Evolutionary conservation across 805 yeast genomes (phyloP).

Genomic region (Starmera amethionina): DNA sequence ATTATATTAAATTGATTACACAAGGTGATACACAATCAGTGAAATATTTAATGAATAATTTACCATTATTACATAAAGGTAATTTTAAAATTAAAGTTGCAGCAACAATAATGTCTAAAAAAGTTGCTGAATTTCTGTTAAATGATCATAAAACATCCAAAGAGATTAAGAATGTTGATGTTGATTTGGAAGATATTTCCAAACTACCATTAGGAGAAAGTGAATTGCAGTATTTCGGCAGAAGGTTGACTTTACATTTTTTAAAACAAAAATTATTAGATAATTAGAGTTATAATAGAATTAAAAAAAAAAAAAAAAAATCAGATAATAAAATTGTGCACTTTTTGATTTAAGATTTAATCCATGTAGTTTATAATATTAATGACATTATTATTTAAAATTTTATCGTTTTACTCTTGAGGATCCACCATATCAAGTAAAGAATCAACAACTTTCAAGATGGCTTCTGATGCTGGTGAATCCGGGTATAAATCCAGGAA

Average conservation of each 20-base stretch:
- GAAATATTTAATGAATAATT: slow-evolving; percentile 31
- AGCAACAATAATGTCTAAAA: slow-evolving; percentile 40
- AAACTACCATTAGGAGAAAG: slow-evolving; percentile 36
- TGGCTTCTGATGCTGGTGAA: slow-evolving; percentile 86
- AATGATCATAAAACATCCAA: slow-evolving; percentile 7
- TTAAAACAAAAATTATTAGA: neutral
- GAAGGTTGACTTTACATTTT: neutral
- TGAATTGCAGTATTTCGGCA: slow-evolving; percentile 25
- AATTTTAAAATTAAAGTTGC: slow-evolving; percentile 37
- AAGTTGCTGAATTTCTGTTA: slow-evolving; percentile 23
- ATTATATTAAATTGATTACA: slow-evolving; percentile 31
- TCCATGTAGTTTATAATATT: neutral
- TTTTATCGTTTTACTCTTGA: neutral
- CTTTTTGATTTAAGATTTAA: no score
- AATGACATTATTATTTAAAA: neutral
- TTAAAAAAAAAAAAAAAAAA: neutral
- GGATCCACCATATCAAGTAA: slow-evolving; percentile 45
- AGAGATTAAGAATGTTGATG: slow-evolving; percentile 2
- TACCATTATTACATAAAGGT: slow-evolving; percentile 30
- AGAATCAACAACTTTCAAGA: slow-evolving; percentile 71
- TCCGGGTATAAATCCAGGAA: slow-evolving; percentile 81
- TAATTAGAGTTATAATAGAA: neutral
- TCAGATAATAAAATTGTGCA: neutral
- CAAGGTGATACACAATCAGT: slow-evolving; percentile 19
- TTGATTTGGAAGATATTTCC: slow-evolving; percentile 24